phyloP scores from a whole-genome alignment of 306 rosid species.

The Ammopiptanthus mongolicus region DNA sequence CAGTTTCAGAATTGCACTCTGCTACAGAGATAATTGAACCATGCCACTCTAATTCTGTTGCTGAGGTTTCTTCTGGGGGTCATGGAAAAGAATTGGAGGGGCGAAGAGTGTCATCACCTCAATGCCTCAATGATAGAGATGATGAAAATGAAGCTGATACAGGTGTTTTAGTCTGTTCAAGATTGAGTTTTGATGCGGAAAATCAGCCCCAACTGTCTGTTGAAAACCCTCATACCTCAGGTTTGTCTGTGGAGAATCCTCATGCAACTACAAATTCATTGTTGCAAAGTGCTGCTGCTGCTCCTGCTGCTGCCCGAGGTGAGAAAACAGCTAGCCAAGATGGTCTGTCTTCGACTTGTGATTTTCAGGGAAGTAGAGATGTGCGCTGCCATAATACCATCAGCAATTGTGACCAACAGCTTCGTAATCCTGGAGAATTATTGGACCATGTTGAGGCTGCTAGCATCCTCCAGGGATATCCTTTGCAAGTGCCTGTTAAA shows the following conservation, averaged over 20 bases:
- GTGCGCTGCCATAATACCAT: conserved; percentile 24
- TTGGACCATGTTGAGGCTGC: conserved; percentile 32
- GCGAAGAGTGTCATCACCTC: conserved; percentile 21
- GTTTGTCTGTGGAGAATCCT: conserved; percentile 29
- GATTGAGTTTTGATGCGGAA: conserved; percentile 37
- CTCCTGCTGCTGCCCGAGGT: conserved; percentile 17
- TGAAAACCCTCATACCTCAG: conserved; percentile 30
- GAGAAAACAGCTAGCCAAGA: conserved; percentile 46
- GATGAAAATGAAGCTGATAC: conserved; percentile 35
- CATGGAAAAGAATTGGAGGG: conserved; percentile 30
- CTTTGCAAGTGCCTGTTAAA: conserved; percentile 35
- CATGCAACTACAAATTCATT: conserved; percentile 31
- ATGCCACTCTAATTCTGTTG: conserved; percentile 25
- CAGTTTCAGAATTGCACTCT: conserved; percentile 20
- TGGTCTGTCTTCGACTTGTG: conserved; percentile 45
- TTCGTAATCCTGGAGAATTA: conserved; percentile 3
- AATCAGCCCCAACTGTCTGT: conserved; percentile 20
- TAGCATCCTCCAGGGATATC: conserved; percentile 47
- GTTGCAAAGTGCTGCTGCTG: conserved; percentile 31
- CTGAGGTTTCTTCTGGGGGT: conserved; percentile 33
- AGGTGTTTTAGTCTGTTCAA: conserved; percentile 37
- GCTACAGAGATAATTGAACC: conserved; percentile 30
- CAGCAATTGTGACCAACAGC: conserved; percentile 39
- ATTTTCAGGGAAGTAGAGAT: conserved; percentile 35
- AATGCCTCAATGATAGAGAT: conserved; percentile 8